Evolutionary conservation across 306 rosid species (phyloP), one percentile per base, ranked within the genome.

Genomic region (Cotoneaster glaucophyllus): DNA sequence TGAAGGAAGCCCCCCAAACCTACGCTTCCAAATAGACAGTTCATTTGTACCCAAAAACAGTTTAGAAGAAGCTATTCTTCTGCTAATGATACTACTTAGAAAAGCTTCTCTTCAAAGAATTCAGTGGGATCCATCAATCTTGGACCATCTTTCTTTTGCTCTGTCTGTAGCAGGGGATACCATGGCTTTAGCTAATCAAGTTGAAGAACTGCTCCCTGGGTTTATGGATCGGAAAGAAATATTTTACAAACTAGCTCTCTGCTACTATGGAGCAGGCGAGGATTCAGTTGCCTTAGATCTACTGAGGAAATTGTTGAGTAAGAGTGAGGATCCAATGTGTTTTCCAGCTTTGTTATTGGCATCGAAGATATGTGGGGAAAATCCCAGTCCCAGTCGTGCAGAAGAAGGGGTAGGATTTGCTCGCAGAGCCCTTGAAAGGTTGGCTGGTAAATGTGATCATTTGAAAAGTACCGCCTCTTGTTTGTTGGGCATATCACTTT

Each of bases 111-210:
- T 88, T 7, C 86, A 80, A 61, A 88, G 81, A 90, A 90, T 92
- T 82, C 82, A 88, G 74, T 89, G 93, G 99, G 99, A 96, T 87
- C 97, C 96, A 31, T 96, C 98, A 78, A 90, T 92, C 82, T 73
- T 96, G 84, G 97, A 96, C 77, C 98, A 92, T 79, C 99, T 96
- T 72, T 85, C 97, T 28, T 96, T 87, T 88, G 96, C 98, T 70
- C 73, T 92, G 32, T 86, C 97, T 45, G 82, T 96, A 79, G 85
- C 99, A 50, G 99, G 97, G 67, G 88, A 89, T 81, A 77, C 90
- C 84, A 80, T 83, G 76, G 77, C 89, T 83, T 84, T 92, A 80
- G 99, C 98, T 73, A 77, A 59, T 66, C 97, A 86, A 75, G 83
- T 85, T 74, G 93, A 96, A 86, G 96, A 88, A 84, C 79, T 90